Percentiles rank a stretch among this genome's conserved stretches.
These are phyloP conservation scores for Cerrena zonata DNA, from an alignment of 1,284 basidiomycete species.

Conservation along the genomic window DNA sequence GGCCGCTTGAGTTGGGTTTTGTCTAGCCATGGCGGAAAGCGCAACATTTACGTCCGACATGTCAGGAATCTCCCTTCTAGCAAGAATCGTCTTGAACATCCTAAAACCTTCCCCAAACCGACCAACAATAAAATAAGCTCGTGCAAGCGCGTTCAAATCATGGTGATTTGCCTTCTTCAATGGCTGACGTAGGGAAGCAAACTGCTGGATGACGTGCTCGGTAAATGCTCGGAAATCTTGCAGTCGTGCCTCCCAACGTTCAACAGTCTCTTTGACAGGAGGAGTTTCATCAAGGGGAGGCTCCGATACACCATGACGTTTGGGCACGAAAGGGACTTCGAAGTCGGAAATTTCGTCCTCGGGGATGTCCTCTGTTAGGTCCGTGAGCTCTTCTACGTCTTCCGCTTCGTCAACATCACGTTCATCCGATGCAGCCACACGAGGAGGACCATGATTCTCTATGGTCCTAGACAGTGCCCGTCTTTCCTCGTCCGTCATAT, in stretches of 20 bases:
- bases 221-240: conserved; percentile 38
- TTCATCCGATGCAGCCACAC: too few species aligned
- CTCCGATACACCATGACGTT: not conserved
- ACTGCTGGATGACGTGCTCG: conserved; percentile 41
- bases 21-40: conserved; percentile 47
- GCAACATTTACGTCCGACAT: conserved; percentile 58
- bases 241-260: conserved; percentile 13
- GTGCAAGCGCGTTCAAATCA: conserved; percentile 54
- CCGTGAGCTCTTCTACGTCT: not conserved
- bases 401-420: not conserved
- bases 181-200: conserved; percentile 37
- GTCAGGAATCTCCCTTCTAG: conserved; percentile 51
- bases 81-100: conserved; percentile 41
- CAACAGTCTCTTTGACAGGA: conserved; percentile 6
- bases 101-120: conserved; percentile 40
- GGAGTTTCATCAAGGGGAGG: not conserved
- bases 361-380: not conserved
- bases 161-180: conserved; percentile 43
- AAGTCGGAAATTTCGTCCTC: not conserved
- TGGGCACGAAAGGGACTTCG: not conserved
- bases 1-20: conserved; percentile 41
- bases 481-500: not conserved
- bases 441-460: not conserved
- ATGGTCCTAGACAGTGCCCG: not conserved
- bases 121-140: conserved; percentile 57